Conservation (phyloP, 2,329 filamentous ascomycete genomes). For the Calonectria pauciramosa region DNA sequence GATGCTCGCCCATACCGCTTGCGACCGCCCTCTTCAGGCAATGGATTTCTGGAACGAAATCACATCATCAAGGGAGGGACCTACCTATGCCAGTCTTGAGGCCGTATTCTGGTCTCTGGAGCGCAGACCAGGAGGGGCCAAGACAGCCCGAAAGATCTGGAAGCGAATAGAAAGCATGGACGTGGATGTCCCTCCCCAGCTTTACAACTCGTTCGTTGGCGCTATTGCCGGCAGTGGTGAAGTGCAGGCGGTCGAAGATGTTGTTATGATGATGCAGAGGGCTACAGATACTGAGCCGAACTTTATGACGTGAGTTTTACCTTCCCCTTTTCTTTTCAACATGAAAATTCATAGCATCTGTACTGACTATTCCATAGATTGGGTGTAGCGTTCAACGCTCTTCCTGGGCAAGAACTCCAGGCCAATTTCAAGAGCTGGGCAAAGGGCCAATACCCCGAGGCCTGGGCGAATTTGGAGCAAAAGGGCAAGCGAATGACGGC, state of each 20-base stretch:
- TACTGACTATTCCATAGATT: slow-evolving; percentile 65
- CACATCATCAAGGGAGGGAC: slow-evolving; percentile 85
- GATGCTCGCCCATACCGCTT: slow-evolving; percentile 86
- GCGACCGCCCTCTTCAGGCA: slow-evolving; percentile 74
- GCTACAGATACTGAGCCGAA: slow-evolving; percentile 78
- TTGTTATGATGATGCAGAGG: slow-evolving; percentile 76
- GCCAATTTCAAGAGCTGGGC: slow-evolving; percentile 82
- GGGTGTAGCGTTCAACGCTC: slow-evolving; percentile 81
- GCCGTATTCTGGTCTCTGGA: slow-evolving; percentile 88
- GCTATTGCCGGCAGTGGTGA: slow-evolving; percentile 81
- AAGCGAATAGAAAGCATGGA: slow-evolving; percentile 79
- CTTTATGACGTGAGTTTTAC: slow-evolving; percentile 74
- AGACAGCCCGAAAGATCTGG: slow-evolving; percentile 78
- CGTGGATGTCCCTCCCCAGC: slow-evolving; percentile 78
- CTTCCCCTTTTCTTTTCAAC: background rate
- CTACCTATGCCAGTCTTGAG: slow-evolving; percentile 83
- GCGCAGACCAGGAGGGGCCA: slow-evolving; percentile 68
- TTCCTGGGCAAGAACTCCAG: slow-evolving; percentile 76
- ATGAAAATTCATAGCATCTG: no score
- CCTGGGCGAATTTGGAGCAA: slow-evolving; percentile 77
- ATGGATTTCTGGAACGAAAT: slow-evolving; percentile 89
- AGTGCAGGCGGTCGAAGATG: slow-evolving; percentile 75
- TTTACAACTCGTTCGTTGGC: slow-evolving; percentile 84
- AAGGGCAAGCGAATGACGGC: slow-evolving; percentile 61
- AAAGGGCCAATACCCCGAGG: slow-evolving; percentile 72